Percentiles rank a stretch among this genome's conserved stretches.
Evolutionary conservation across 306 rosid genomes (phyloP).

Genomic region (Rosa rugosa): DNA sequence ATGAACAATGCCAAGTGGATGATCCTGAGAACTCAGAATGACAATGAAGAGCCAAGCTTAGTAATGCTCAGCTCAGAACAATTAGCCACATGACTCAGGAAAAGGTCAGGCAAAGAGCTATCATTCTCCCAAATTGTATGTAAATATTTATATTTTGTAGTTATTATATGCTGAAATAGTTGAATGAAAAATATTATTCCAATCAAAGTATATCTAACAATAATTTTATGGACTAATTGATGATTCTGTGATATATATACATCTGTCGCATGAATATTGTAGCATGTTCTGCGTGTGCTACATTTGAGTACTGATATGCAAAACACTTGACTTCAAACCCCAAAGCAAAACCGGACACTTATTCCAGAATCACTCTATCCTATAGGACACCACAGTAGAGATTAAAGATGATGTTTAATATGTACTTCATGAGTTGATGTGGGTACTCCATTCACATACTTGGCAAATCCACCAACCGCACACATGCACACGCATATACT

Average conservation of each 20-base stretch:
- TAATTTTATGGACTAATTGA: neutral
- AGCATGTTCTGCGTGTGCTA: neutral
- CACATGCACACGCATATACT: neutral
- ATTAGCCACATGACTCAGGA: neutral
- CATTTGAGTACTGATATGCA: neutral
- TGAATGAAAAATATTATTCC: neutral
- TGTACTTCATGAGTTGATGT: neutral
- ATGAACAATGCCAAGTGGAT: neutral
- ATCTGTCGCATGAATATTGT: neutral
- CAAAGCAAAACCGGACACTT: neutral
- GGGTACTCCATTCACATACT: neutral
- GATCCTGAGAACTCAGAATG: constrained; percentile 5
- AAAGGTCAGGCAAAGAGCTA: constrained; percentile 3
- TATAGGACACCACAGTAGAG: neutral
- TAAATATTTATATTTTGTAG: constrained; percentile 12
- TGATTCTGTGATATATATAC: neutral
- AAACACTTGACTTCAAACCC: neutral
- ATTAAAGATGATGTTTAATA: neutral
- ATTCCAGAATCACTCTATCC: neutral
- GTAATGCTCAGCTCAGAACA: constrained; percentile 13
- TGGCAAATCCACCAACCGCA: neutral
- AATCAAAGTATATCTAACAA: neutral
- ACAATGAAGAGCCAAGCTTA: neutral
- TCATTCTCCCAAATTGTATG: neutral
- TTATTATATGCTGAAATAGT: constrained; percentile 8